Percentiles rank a stretch among this genome's conserved stretches.
Conservation (phyloP, 805 yeast genomes). For the Kodamaea restingae region DNA sequence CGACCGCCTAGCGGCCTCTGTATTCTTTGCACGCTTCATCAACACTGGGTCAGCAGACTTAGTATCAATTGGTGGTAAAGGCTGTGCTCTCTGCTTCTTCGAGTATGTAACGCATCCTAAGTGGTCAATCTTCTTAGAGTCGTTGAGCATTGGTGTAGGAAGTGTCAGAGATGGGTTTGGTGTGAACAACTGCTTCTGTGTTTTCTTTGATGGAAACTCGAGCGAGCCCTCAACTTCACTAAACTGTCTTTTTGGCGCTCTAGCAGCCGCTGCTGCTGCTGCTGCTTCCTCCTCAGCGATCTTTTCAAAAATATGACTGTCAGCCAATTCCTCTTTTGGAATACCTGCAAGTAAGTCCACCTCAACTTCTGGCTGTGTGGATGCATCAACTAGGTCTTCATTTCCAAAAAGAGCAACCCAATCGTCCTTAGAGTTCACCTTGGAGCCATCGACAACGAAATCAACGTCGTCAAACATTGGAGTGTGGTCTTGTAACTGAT, state of each 20-base stretch:
- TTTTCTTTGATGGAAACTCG: not conserved
- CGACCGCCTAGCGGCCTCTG: constrained; percentile 96
- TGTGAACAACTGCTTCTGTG: constrained; percentile 21
- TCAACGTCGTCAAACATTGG: constrained; percentile 61
- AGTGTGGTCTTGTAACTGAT: constrained; percentile 37
- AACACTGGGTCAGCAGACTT: constrained; percentile 64
- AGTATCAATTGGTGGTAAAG: constrained; percentile 64
- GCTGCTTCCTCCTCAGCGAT: constrained; percentile 9
- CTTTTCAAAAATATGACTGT: constrained; percentile 8
- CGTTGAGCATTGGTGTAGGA: constrained; percentile 31
- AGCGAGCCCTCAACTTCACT: constrained; percentile 4
- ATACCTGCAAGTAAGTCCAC: constrained; percentile 11
- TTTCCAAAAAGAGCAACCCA: constrained; percentile 61
- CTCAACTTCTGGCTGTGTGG: constrained; percentile 11
- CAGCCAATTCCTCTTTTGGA: constrained; percentile 9
- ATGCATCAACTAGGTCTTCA: constrained; percentile 17
- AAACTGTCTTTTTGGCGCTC: constrained; percentile 11
- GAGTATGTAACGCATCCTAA: constrained; percentile 74
- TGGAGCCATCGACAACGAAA: constrained; percentile 37
- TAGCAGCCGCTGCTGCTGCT: constrained; percentile 17
- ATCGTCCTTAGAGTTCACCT: constrained; percentile 40
- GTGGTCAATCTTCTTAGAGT: constrained; percentile 49
- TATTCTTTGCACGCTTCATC: constrained; percentile 90
- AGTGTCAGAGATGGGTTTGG: constrained; percentile 29
- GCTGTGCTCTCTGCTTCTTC: constrained; percentile 69